Conservation (phyloP, 306 rosid genomes). For the Pterocarpus santalinus region DNA sequence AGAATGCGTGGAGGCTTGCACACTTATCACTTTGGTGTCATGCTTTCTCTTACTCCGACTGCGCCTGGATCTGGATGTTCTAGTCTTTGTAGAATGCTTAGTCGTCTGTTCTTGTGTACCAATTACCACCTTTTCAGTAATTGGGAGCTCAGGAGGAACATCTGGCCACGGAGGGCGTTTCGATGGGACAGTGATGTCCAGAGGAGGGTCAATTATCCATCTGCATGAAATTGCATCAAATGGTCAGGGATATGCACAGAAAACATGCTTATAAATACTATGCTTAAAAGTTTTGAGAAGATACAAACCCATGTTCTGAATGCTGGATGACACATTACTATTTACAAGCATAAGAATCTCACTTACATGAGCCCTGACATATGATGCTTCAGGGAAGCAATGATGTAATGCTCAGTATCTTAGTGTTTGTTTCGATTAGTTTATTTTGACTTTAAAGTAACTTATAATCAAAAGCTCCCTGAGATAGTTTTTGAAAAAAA, state of each 20-base stretch:
- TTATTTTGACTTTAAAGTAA: neutral
- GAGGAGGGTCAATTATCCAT: conserved; percentile 93
- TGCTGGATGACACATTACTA: neutral
- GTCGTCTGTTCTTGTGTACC: conserved; percentile 57
- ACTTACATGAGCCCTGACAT: neutral
- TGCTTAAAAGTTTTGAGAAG: neutral
- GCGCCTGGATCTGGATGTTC: conserved; percentile 71
- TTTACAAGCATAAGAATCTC: conserved; percentile 19
- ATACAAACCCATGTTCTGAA: conserved; percentile 24
- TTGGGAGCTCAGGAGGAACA: conserved; percentile 90
- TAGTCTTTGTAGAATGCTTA: conserved; percentile 71
- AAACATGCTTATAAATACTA: neutral
- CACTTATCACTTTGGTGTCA: conserved; percentile 67
- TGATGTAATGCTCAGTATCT: neutral
- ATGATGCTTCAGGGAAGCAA: neutral
- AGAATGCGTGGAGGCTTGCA: conserved; percentile 67
- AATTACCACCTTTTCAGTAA: conserved; percentile 55
- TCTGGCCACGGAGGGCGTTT: conserved; percentile 98
- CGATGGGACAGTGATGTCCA: conserved; percentile 89
- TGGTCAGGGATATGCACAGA: conserved; percentile 29
- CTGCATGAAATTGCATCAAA: conserved; percentile 54
- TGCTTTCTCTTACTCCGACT: conserved; percentile 86
- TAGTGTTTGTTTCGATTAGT: too few relatives aligned
- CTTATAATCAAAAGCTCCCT: neutral
- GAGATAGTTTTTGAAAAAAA: neutral